Base-by-base conservation (phyloP, 139 green algal species). In the Chlorella vulgaris region DNA sequence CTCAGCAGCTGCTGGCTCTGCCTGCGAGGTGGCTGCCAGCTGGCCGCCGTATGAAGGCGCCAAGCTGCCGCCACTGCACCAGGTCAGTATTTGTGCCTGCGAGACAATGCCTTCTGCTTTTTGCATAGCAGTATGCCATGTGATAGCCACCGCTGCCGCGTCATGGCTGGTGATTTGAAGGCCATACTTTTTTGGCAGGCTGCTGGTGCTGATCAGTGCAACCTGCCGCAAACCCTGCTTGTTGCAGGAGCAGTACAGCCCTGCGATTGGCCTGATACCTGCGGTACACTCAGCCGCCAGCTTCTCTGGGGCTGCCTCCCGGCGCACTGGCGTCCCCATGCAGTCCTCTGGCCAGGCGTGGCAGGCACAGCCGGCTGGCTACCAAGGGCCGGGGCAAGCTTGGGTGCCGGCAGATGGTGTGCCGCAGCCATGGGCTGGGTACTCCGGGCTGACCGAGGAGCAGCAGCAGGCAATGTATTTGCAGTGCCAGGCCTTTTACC, bases 1-100 rank as follows among this genome's bases (percentile, higher is more conserved):
- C 55, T 35, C 53, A 53, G 19, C 24, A 81, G 51, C 33, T 21
- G 21, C 36, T 39, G 51, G 60, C n/a, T n/a, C n/a, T n/a, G n/a
- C n/a, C n/a, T n/a, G n/a, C n/a, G n/a, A 71, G 13, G 65, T 75
- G 29, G 42, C 76, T 3, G 62, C 76, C 76, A 82, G 76, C 62
- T 82, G 76, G 76, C 76, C 62, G 62, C 76, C 76, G 0, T 82
- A 76, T 22, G 42, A 82, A 31, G 76, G 76, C 4, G 76, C 60
- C 19, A 82, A 65, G 76, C 76, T 82, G 29, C 76, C 76, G 0
- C 40, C 76, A 42, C 62, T 82, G 31, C 38, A 38, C 31, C 63
- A 70, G 43, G 63, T 58, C n/a, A 29, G 55, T 28, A 24, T 15
- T 15, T 24, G 13, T 15, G 13, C 47, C 47, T n/a, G n/a, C n/a